These are phyloP conservation scores for Phytopythium kandeliae DNA, from an alignment of 352 stramenopile genomes.

Conservation along the genomic window DNA sequence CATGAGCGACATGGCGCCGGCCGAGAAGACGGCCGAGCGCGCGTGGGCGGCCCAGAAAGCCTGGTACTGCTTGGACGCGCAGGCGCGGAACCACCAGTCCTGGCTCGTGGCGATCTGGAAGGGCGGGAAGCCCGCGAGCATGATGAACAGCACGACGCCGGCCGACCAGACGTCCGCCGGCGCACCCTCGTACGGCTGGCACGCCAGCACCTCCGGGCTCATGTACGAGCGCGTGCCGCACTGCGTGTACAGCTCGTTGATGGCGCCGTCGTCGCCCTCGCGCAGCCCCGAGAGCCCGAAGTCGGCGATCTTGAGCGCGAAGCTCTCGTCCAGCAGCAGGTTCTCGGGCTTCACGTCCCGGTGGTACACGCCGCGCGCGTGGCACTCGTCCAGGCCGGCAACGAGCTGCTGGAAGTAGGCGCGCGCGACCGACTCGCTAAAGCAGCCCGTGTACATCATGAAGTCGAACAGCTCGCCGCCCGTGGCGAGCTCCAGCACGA, in stretches of 20 bases:
- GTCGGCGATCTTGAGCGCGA: conserved; percentile 91
- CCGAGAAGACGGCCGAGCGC: conserved; percentile 67
- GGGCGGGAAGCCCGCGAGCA: conserved; percentile 89
- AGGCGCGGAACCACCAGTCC: conserved; percentile 89
- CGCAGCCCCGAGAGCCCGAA: conserved; percentile 93
- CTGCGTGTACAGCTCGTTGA: conserved; percentile 76
- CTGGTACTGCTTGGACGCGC: conserved; percentile 63
- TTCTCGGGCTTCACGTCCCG: conserved; percentile 95
- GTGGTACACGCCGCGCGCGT: conserved; percentile 83
- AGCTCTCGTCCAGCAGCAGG: conserved; percentile 82
- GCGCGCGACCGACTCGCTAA: conserved; percentile 81
- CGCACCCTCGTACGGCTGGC: conserved; percentile 79
- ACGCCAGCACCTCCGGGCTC: conserved; percentile 88
- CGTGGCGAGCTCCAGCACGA: conserved; percentile 85
- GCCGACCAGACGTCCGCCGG: conserved; percentile 89
- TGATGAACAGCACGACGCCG: conserved; percentile 92
- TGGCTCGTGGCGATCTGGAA: conserved; percentile 87
- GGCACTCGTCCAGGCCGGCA: conserved; percentile 70
- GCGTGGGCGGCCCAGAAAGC: conserved; percentile 75
- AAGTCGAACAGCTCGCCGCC: conserved; percentile 90
- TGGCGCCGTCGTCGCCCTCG: conserved; percentile 49
- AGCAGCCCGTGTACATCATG: conserved; percentile 91
- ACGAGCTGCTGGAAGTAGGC: conserved; percentile 89
- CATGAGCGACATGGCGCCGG: conserved; percentile 66
- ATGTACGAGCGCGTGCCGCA: conserved; percentile 92